Percentiles rank a stretch among this genome's conserved stretches.
Conservation (phyloP, 202 grass and related monocot species). For the Digitaria exilis region DNA sequence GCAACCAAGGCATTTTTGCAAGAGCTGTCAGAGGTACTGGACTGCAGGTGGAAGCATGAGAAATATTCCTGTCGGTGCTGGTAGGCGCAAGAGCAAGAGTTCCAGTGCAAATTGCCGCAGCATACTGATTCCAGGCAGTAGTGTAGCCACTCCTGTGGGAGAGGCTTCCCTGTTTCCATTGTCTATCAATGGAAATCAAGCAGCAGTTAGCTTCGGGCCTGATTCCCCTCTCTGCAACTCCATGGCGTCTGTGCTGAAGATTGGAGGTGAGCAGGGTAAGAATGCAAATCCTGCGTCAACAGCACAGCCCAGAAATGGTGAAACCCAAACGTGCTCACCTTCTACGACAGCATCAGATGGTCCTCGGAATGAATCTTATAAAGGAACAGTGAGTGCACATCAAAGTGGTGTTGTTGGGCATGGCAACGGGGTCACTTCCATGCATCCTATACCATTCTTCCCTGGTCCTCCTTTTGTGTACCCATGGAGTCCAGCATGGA, state of each 20-base stretch:
- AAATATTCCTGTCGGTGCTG: conserved; percentile 81
- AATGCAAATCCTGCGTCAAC: conserved; percentile 34
- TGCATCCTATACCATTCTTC: conserved; percentile 71
- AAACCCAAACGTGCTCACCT: conserved; percentile 39
- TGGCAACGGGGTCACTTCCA: conserved; percentile 52
- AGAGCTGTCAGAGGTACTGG: conserved; percentile 87
- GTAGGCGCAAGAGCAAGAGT: conserved; percentile 84
- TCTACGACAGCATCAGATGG: conserved; percentile 49
- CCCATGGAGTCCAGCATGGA: conserved; percentile 84
- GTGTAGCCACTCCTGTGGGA: conserved; percentile 25
- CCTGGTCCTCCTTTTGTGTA: conserved; percentile 67
- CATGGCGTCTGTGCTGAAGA: conserved; percentile 59
- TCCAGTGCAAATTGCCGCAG: conserved; percentile 43
- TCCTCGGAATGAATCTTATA: conserved; percentile 37
- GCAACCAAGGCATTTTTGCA: conserved; percentile 89
- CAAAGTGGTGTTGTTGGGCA: conserved; percentile 52
- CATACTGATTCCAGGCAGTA: conserved; percentile 57
- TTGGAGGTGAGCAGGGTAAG: conserved; percentile 60
- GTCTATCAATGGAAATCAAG: conserved; percentile 50
- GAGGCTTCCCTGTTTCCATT: conserved; percentile 38
- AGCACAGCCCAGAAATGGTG: conserved; percentile 43
- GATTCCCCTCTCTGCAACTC: conserved; percentile 63
- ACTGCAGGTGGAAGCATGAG: conserved; percentile 85
- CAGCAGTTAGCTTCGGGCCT: conserved; percentile 49
- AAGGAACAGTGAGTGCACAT: conserved; percentile 39